Percentiles rank a stretch among this genome's conserved stretches.
Evolutionary conservation across 352 stramenopile species (phyloP).

Genomic region (Globisporangium uncinulatum): DNA sequence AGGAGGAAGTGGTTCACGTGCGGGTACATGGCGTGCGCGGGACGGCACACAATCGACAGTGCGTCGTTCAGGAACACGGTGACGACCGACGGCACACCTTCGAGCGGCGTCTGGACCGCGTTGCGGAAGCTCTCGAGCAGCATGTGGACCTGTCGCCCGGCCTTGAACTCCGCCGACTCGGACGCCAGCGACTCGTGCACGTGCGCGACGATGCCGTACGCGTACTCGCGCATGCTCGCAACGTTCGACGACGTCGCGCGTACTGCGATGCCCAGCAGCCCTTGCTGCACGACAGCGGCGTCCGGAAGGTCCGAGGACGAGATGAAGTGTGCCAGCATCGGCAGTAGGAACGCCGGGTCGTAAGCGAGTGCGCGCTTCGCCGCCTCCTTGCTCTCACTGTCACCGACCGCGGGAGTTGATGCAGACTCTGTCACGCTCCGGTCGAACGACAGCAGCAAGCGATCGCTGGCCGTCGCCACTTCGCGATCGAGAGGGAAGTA

Average conservation of each 20-base stretch:
- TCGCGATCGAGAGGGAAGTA: constrained; percentile 53
- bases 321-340: constrained; percentile 75
- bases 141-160: constrained; percentile 69
- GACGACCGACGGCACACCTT: constrained; percentile 63
- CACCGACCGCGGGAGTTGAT: not conserved
- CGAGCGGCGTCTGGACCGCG: constrained; percentile 40
- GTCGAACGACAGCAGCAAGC: constrained; percentile 23
- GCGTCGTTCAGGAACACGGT: constrained; percentile 82
- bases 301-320: constrained; percentile 61
- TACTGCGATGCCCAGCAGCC: constrained; percentile 60
- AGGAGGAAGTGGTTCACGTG: constrained; percentile 84
- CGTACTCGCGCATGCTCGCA: constrained; percentile 49
- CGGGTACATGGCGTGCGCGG: constrained; percentile 66
- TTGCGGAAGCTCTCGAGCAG: constrained; percentile 77
- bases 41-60: constrained; percentile 58
- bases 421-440: constrained; percentile 1
- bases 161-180: constrained; percentile 60
- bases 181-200: constrained; percentile 65
- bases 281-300: constrained; percentile 55
- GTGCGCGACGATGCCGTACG: constrained; percentile 71
- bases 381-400: constrained; percentile 5
- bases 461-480: constrained; percentile 22
- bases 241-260: constrained; percentile 64
- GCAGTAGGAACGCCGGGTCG: constrained; percentile 70
- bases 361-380: constrained; percentile 26